A percentile compares a stretch with the other conserved stretches of the same genome.
Conservation (phyloP, 257 asterid species). For the Nicotiana sylvestris region DNA sequence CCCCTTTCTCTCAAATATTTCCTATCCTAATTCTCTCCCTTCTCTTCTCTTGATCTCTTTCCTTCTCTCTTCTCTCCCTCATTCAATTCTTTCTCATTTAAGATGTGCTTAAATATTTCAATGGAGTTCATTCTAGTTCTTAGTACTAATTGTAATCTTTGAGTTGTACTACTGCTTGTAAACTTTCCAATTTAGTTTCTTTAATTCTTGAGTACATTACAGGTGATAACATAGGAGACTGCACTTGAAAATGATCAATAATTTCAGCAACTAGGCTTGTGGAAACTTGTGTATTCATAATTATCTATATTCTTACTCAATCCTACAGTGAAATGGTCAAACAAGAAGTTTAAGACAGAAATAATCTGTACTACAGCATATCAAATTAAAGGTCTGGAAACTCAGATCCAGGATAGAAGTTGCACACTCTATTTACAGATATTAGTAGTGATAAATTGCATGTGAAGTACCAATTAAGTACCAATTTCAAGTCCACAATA, state of each 20-base stretch:
- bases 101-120: too few relatives aligned
- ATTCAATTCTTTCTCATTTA: too few relatives aligned
- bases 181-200: too few relatives aligned
- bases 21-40: too few relatives aligned
- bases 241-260: neutral
- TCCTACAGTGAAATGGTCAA: neutral
- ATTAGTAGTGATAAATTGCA: neutral
- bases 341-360: neutral
- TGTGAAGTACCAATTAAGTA: neutral
- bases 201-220: too few relatives aligned
- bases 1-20: too few relatives aligned
- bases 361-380: neutral
- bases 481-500: neutral
- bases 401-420: neutral
- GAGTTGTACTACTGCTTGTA: too few relatives aligned
- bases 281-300: neutral
- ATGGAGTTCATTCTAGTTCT: too few relatives aligned
- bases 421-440: neutral
- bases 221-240: neutral
- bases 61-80: too few relatives aligned
- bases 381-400: neutral
- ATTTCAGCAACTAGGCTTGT: neutral
- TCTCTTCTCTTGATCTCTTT: too few relatives aligned
- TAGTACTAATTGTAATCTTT: too few relatives aligned
- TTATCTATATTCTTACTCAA: neutral